Evolutionary conservation across 495 filamentous ascomycete genomes (phyloP), one percentile per base, ranked within the genome.

Genomic region (Xylaria nigripes): DNA sequence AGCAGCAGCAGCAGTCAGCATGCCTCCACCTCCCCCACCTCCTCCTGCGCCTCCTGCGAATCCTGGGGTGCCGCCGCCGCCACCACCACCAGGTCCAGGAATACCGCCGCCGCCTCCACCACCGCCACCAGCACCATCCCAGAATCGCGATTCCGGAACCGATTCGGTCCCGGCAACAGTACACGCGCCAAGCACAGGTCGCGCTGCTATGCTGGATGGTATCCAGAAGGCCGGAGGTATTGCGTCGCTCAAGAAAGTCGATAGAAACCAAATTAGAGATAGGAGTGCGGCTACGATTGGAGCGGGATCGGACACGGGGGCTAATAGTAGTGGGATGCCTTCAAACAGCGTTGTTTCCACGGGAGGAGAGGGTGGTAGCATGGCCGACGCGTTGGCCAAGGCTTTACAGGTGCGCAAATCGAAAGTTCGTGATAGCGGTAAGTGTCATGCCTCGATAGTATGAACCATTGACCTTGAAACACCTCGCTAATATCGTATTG

Each of bases 361-460:
- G 30, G 76, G 64, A 29, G 76, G 64, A 2, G 75, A 68, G 12
- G 81, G 78, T 25, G 81, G 78, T 25, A 86, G 81, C 54, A 76
- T 96, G 78, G 87, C 87, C 23, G 86, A 86, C 69, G 90, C 89
- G 48, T 71, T 96, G 54, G 86, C 87, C 54, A 82, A 81, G 50
- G 87, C 86, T 43, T 70, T 92, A 55, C 79, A 81, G 57, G 81
- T 87, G 72, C 75, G 90, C 71, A 95, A 95, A 73, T 79, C 86
- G 71, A 92, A 90, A 76, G 90, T 95, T 64, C 85, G 86, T 67
- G 80, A 83, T 64, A 93, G 87, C 74, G 90, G 90, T 96, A 85
- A 80, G 89, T 85, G 45, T 40, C n/a, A 46, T 16, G 5, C 13
- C 22, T 16, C 19, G 2, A 13, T 21, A 19, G 47, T 44, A 32